A percentile compares a stretch with the other conserved stretches of the same genome.
phyloP scores from a whole-genome alignment of 768 basidiomycete genomes.

The Russula foetens region DNA sequence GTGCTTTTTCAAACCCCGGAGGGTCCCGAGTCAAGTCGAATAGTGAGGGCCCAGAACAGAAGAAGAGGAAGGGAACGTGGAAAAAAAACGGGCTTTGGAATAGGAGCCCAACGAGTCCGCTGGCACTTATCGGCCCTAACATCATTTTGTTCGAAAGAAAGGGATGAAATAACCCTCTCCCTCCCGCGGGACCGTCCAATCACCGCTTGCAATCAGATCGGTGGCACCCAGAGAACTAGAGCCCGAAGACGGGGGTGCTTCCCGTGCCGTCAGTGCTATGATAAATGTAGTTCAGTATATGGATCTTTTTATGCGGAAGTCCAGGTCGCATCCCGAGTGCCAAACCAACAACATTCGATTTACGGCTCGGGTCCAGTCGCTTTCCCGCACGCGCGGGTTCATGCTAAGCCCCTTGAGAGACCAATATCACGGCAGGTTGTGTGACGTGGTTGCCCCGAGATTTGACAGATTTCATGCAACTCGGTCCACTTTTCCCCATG shows the following conservation, averaged over 20 bases:
- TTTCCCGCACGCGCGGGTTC: background rate
- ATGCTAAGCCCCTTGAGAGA: background rate
- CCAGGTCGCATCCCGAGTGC: background rate
- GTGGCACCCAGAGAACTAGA: slow-evolving; percentile 17
- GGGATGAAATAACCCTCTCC: too few species aligned
- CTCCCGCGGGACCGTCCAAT: slow-evolving; percentile 18
- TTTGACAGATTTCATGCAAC: slow-evolving; percentile 9
- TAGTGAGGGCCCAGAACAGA: slow-evolving; percentile 11
- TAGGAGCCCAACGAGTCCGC: slow-evolving; percentile 16
- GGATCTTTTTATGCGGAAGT: slow-evolving; percentile 1
- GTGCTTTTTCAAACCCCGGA: slow-evolving; percentile 12
- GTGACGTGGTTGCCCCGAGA: slow-evolving; percentile 14
- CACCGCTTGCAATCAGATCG: slow-evolving; percentile 17
- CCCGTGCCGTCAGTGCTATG: slow-evolving; percentile 17
- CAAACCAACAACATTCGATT: background rate
- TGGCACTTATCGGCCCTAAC: slow-evolving; percentile 4
- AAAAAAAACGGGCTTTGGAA: slow-evolving; percentile 6
- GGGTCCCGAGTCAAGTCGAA: slow-evolving; percentile 11
- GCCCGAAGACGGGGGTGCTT: slow-evolving; percentile 11
- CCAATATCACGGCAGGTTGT: slow-evolving; percentile 2
- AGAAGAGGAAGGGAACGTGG: background rate
- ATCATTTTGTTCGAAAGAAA: slow-evolving; percentile 14
- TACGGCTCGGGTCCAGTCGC: background rate
- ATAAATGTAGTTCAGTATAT: slow-evolving; percentile 1
- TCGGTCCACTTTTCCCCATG: slow-evolving; percentile 14